phyloP scores from a whole-genome alignment of 306 rosid species.

The Prunus persica region DNA sequence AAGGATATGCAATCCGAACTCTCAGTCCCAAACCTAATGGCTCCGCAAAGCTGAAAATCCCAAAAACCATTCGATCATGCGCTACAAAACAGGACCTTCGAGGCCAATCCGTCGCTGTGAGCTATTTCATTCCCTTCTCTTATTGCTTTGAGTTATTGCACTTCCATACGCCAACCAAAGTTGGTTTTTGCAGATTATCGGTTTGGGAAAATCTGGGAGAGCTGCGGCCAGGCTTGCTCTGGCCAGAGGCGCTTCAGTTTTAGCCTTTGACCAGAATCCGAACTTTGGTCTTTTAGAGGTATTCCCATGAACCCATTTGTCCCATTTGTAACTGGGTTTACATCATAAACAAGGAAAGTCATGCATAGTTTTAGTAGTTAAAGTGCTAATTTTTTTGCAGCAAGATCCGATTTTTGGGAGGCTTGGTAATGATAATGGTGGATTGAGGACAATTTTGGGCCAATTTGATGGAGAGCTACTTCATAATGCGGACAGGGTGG shows the following conservation, averaged over 20 bases:
- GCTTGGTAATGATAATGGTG: conserved; percentile 11
- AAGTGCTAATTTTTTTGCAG: conserved; percentile 14
- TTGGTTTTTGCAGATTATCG: conserved; percentile 21
- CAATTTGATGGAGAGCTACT: conserved; percentile 16
- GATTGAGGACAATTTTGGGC: conserved; percentile 30
- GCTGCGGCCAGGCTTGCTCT: conserved; percentile 35
- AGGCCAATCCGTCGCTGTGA: conserved; percentile 34
- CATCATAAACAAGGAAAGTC: not conserved
- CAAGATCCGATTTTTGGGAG: conserved; percentile 23
- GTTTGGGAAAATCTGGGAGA: conserved; percentile 36
- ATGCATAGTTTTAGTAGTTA: not conserved
- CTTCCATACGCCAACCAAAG: not conserved
- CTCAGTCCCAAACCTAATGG: conserved; percentile 9
- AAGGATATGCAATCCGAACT: not conserved
- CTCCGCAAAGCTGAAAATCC: not conserved
- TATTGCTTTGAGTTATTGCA: not conserved
- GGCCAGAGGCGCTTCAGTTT: conserved; percentile 34
- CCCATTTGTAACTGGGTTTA: not conserved
- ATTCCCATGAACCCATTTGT: not conserved
- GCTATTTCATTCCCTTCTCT: not conserved
- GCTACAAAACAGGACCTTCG: conserved; percentile 21
- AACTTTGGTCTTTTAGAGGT: conserved; percentile 26
- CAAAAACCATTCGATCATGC: conserved; percentile 4
- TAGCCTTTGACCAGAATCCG: conserved; percentile 27
- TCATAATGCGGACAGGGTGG: conserved; percentile 25